These are phyloP conservation scores for Globisporangium iwayamae DNA, from an alignment of 352 stramenopile species.

Conservation along the genomic window DNA sequence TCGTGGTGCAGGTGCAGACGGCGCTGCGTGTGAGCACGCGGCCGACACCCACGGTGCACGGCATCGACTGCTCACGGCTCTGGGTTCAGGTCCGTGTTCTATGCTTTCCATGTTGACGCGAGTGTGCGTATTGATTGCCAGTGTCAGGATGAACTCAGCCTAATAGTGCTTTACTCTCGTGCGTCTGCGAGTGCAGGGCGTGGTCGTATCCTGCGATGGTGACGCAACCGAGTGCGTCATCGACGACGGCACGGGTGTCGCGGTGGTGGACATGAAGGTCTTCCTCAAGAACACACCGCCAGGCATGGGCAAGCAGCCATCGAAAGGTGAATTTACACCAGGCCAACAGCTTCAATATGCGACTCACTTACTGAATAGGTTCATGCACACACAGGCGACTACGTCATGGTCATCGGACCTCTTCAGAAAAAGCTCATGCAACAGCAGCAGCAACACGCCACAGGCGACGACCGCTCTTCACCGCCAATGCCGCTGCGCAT, in stretches of 20 bases:
- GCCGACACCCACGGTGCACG: slow-evolving; percentile 45
- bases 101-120: not conserved
- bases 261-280: slow-evolving; percentile 53
- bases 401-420: slow-evolving; percentile 78
- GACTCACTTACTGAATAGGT: not conserved
- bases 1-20: slow-evolving; percentile 49
- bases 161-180: too few relatives aligned
- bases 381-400: slow-evolving; percentile 33
- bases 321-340: slow-evolving; percentile 24
- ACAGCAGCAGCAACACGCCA: slow-evolving; percentile 9
- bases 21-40: slow-evolving; percentile 34
- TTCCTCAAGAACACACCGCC: slow-evolving; percentile 63
- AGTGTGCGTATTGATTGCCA: not conserved
- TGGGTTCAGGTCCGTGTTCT: slow-evolving; percentile 58
- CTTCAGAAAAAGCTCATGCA: slow-evolving; percentile 36
- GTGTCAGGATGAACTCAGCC: too few relatives aligned
- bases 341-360: not conserved
- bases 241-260: slow-evolving; percentile 71
- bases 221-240: slow-evolving; percentile 43
- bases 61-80: slow-evolving; percentile 62
- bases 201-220: slow-evolving; percentile 39
- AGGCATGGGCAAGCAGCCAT: slow-evolving; percentile 34
- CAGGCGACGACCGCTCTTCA: slow-evolving; percentile 3
- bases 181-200: slow-evolving; percentile 29
- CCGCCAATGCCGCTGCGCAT: slow-evolving; percentile 19